Base-by-base conservation (phyloP, 106 monocot species). In the Platanthera zijinensis region DNA sequence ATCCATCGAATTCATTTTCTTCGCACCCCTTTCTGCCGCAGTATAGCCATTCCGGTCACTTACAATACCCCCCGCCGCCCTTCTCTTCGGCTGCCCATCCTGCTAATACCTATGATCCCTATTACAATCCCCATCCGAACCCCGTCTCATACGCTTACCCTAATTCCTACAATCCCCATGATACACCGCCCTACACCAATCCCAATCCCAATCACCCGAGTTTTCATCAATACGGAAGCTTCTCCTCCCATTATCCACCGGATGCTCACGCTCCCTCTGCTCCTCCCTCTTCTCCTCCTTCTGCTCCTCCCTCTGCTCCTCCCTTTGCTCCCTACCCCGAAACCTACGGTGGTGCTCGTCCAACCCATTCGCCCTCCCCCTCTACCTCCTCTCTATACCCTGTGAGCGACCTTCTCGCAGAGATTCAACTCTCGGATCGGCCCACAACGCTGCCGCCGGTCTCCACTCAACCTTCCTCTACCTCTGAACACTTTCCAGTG, bases 351-450 rank as follows among this genome's bases (percentile, higher is more conserved):
- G 79, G 57, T 74, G n/a, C 76, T 8, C 46, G 21, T 49, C 85
- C 74, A 6, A 3, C 52, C 14, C 69, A 50, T 14, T n/a, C 79
- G 7, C 49, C 50, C 48, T 51, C 69, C 11, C 39, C 76, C 21
- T 77, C 79, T 13, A 72, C 80, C 4, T 80, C 86, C 15, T 70
- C 79, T 9, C 47, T 74, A 11, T 83, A 82, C 22, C 82, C 84
- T 1, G 51, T 80, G 47, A 79, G 77, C 10, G 56, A 57, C 46
- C 28, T 79, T 15, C 68, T 87, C 6, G 78, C 78, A 25, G 72
- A 82, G 52, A 73, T 84, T 57, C 78, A 18, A 11, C 46, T 82
- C 46, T 79, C 84, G n/a, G 81, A 81, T 15, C 32, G n/a, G 8
- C 49, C 73, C 5, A 59, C 66, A 63, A 17, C 17, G 9, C 46